Base-by-base conservation (phyloP, 2,329 filamentous ascomycete species). In the Ceratocystis eucalypticola region DNA sequence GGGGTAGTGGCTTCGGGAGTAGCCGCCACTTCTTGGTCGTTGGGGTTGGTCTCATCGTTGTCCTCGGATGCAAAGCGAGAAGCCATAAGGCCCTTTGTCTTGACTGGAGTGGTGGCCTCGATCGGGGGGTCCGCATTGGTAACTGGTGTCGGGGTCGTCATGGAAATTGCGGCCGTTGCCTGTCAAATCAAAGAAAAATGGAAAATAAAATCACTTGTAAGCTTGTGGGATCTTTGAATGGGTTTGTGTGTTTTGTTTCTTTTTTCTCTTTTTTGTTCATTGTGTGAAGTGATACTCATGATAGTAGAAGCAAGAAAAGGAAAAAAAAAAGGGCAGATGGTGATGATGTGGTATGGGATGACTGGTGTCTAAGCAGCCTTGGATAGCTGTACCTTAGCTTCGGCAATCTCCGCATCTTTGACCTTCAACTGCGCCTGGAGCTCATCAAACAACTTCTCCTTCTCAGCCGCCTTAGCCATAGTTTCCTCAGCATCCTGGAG, bases 401-500 rank as follows among this genome's bases (percentile, higher is more conserved):
- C 84, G 17, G 79, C 82, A 71, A 87, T 76, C 74, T 87, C 84
- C 50, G 84, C 83, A 53, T 86, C 83, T 76, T 83, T 85, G 64
- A 86, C 81, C 76, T 82, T 84, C 69, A 84, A 75, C 71, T 81
- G 81, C 45, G 82, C 80, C 70, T 80, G 77, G 71, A 81, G 72
- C 70, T 82, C 78, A 65, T 78, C 78, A 37, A 79, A 71, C 74
- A 77, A 79, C 74, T 76, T 79, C 69, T 76, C 76, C 65, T 76
- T 76, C 67, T 83, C 79, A 69, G 78, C 77, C 1, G 81, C 73
- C 22, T 45, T 37, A 15, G 45, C 46, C 22, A 63, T 41, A n/a
- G 65, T 61, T 45, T 66, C 61, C 20, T 62, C 57, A 37, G 65
- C 57, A 66, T 66, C 65, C 25, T n/a, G 28, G 20, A 65, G 64